phyloP scores from a whole-genome alignment of 805 yeast genomes.

The Lachancea nothofagi region DNA sequence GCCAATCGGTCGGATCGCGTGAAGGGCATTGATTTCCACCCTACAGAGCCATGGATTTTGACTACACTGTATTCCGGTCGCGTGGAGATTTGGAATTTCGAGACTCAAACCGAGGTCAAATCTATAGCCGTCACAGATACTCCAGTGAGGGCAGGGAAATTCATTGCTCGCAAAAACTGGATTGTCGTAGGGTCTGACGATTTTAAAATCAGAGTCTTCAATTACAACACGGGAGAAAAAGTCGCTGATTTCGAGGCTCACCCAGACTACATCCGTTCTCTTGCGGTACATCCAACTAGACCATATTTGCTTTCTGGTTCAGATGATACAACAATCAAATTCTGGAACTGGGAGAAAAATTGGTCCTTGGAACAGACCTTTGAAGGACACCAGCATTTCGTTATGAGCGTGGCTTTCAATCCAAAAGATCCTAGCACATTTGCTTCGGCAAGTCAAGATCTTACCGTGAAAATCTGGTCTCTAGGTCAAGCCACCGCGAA shows the following conservation, averaged over 20 bases:
- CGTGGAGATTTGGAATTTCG: slow-evolving; percentile 91
- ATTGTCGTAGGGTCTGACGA: slow-evolving; percentile 94
- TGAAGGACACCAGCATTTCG: slow-evolving; percentile 94
- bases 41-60: slow-evolving; percentile 94
- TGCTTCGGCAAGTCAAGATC: slow-evolving; percentile 94
- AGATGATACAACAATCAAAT: slow-evolving; percentile 85
- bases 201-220: slow-evolving; percentile 87
- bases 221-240: slow-evolving; percentile 93
- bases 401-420: slow-evolving; percentile 90
- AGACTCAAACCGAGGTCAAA: slow-evolving; percentile 72
- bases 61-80: slow-evolving; percentile 80
- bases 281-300: slow-evolving; percentile 91
- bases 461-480: slow-evolving; percentile 96
- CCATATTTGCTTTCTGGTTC: slow-evolving; percentile 84
- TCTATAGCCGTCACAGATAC: slow-evolving; percentile 91
- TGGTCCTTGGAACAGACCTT: slow-evolving; percentile 89
- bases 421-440: slow-evolving; percentile 97
- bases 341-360: slow-evolving; percentile 96
- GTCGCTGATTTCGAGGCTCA: slow-evolving; percentile 95
- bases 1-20: slow-evolving; percentile 93
- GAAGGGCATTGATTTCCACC: slow-evolving; percentile 97
- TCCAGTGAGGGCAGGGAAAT: slow-evolving; percentile 93
- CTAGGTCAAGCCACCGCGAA: slow-evolving; percentile 83
- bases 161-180: slow-evolving; percentile 96
- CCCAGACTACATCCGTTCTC: slow-evolving; percentile 90